Percentiles rank a stretch among this genome's conserved stretches.
These are phyloP conservation scores for Trapa bicornis DNA, from an alignment of 345 rosid genomes.

Conservation along the genomic window DNA sequence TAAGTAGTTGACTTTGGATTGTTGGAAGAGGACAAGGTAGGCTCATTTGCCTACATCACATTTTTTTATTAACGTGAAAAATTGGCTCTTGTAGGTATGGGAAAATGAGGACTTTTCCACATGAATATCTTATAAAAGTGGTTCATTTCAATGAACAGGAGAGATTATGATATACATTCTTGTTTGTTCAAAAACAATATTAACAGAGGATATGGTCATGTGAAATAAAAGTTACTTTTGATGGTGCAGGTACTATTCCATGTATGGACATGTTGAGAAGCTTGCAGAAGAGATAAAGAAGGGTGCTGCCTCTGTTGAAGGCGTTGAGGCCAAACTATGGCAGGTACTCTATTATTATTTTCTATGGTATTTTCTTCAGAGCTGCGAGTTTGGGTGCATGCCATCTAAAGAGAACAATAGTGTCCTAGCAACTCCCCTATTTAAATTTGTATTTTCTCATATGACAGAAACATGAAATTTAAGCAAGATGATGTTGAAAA, in stretches of 20 bases:
- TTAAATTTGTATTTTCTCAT: not conserved
- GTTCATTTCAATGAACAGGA: not conserved
- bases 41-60: not conserved
- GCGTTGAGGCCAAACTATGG: constrained; percentile 81
- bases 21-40: too few species aligned
- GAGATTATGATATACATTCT: not conserved
- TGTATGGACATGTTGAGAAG: constrained; percentile 90
- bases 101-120: not conserved
- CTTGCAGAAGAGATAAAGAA: constrained; percentile 81
- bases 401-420: not conserved
- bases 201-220: not conserved
- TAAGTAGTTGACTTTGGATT: not conserved
- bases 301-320: constrained; percentile 84
- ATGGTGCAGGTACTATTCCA: constrained; percentile 67
- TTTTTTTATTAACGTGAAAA: not conserved
- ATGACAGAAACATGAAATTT: not conserved
- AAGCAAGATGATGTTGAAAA: not conserved
- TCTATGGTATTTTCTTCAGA: not conserved
- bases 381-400: not conserved
- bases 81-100: not conserved
- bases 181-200: not conserved
- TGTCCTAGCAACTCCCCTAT: not conserved
- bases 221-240: constrained; percentile 8
- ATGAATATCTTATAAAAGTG: not conserved
- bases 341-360: constrained; percentile 24